phyloP scores from a whole-genome alignment of 352 stramenopile species.

The Elongisporangium senticosum region DNA sequence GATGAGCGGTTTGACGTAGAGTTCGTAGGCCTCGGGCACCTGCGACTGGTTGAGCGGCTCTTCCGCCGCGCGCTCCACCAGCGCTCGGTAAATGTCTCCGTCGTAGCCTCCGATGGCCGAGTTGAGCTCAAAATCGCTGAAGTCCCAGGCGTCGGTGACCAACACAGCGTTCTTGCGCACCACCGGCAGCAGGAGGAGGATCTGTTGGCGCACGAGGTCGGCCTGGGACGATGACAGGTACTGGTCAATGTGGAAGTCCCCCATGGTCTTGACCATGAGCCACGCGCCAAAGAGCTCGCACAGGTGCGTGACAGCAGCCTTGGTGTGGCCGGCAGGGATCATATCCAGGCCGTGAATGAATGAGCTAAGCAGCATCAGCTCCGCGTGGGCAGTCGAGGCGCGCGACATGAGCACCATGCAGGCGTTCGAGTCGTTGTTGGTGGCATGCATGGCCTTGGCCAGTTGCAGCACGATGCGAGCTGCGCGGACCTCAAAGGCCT shows the following conservation, averaged over 20 bases:
- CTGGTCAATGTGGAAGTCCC: conserved; percentile 51
- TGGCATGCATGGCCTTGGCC: conserved; percentile 27
- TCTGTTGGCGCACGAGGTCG: conserved; percentile 23
- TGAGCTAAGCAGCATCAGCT: conserved; percentile 35
- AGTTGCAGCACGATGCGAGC: conserved; percentile 23
- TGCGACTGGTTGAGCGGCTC: conserved; percentile 58
- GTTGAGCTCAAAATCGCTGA: conserved; percentile 57
- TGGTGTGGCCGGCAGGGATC: conserved; percentile 21
- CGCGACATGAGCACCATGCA: conserved; percentile 54
- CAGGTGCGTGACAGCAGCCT: conserved; percentile 21
- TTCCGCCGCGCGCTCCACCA: conserved; percentile 36
- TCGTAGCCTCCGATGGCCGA: conserved; percentile 71
- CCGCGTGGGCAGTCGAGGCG: conserved; percentile 36
- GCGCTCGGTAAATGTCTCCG: conserved; percentile 60
- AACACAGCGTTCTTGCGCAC: conserved; percentile 43
- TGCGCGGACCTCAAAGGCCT: conserved; percentile 33
- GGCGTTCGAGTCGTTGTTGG: conserved; percentile 39
- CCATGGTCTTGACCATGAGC: conserved; percentile 38
- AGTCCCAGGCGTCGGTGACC: conserved; percentile 32
- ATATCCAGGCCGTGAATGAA: conserved; percentile 22
- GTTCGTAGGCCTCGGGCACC: conserved; percentile 48
- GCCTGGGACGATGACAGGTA: conserved; percentile 46
- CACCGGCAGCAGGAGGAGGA: conserved; percentile 25
- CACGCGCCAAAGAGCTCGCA: conserved; percentile 42
- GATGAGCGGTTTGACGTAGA: conserved; percentile 41